Evolutionary conservation across 179 eudicot species (phyloP), one percentile per base, ranked within the genome.

Genomic region (Silene noctiflora): DNA sequence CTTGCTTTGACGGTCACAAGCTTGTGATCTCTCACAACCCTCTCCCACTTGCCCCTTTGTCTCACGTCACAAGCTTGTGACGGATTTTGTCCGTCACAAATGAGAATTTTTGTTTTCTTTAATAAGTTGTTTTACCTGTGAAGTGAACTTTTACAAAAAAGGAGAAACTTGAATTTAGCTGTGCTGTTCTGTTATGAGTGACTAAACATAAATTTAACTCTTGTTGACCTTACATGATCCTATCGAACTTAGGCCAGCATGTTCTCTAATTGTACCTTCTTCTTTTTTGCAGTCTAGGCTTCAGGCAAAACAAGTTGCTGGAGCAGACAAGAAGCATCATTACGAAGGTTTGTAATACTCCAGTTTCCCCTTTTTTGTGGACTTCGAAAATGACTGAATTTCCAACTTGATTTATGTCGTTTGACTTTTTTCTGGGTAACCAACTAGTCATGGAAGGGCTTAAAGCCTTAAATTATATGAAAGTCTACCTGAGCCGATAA

Each of bases 251-350:
- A 24, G 16, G 44, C 58, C 53, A 0, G 20, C 24, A 46, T 27
- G 33, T 22, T 6, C 31, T 35, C 20, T 51, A 67, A 20, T 56
- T 71, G 35, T 65, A 20, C 70, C 35, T 61, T 33, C 58, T 60
- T n/a, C 9, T 7, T 72, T 71, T 69, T 77, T 74, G 77, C 91
- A 95, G 99, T 70, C 99, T 8, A 87, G 99, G 81, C 96, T 95
- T 81, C 99, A 95, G 85, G 97, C 96, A 58, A 95, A 87, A 87
- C 97, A 92, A 85, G 81, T 75, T 60, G 81, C 77, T 68, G 88
- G 89, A 21, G 84, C 80, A 71, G 99, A 95, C 86, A 92, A 87
- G 78, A 87, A 85, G 82, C 95, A 80, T 78, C 95, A 95, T 17
- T 95, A 95, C 81, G 86, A 86, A 90, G 99, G 99, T 91, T 73